Evolutionary conservation across 768 basidiomycete genomes (phyloP), one percentile per base, ranked within the genome.

Genomic region (Cyclocybe aegerita): DNA sequence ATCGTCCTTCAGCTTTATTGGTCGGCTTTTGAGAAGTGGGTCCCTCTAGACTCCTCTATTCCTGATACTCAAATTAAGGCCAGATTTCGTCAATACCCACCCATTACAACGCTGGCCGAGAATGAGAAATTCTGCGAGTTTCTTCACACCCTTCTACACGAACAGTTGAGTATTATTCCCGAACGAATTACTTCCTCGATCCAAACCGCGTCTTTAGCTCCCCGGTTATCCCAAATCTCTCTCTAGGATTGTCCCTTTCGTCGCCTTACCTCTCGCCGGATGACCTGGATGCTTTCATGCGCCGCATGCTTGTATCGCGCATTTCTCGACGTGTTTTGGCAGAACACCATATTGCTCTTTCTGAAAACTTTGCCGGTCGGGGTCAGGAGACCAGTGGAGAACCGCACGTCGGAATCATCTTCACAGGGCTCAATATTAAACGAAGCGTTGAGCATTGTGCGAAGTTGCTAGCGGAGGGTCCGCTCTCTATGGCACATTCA

Each of bases 311-410:
- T 8, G 80, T 92, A 43, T 94, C 93, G 2, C 80, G 93, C 46
- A 93, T 94, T 65, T 93, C 92, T 9, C 80, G 93, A 15, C 83
- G 93, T 31, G 93, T 96, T 31, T 78, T 96, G 16, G 89, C 84
- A 4, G 90, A 94, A 63, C 93, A 96, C 57, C 93, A 96, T 58
- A 81, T 94, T 46, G 88, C 90, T 1, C 74, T 96, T 4, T 88
- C 91, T 6, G 76, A 80, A 49, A 79, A 77, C 23, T 73, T 82
- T 50, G 67, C 65, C 54, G 68, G 76, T 40, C 64, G 63, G 39
- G 58, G 65, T 14, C 55, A 64, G 4, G 62, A 77, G 37, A 49
- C 58, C 9, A 63, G 66, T 7, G 70, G 64, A 41, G 81, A 83
- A 57, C 79, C 80, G 6, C 83, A 87, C 61, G 90, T 95, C 14